phyloP scores from a whole-genome alignment of 75 land plant species.

The Selaginella moellendorffii region DNA sequence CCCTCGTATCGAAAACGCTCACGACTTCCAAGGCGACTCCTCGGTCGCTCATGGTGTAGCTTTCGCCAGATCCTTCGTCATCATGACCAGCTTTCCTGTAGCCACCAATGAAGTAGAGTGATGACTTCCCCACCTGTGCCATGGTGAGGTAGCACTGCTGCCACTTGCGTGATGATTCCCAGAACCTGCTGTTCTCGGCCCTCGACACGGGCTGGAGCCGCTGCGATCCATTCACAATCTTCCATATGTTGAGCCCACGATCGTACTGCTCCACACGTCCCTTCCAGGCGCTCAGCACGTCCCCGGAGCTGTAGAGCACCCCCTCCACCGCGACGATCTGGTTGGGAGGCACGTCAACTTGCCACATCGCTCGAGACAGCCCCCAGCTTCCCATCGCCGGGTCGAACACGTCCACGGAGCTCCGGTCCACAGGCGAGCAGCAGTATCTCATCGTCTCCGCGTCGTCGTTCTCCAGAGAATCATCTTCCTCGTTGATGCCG shows the following conservation, averaged over 20 bases:
- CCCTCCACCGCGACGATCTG: slow-evolving; percentile 27
- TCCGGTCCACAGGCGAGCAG: slow-evolving; percentile 13
- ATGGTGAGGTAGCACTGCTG: slow-evolving; percentile 19
- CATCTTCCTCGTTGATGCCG: neutral
- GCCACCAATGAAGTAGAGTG: slow-evolving; percentile 28
- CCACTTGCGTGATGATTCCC: neutral
- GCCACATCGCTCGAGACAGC: slow-evolving; percentile 31
- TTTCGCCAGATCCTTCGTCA: neutral
- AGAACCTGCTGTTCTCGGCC: neutral
- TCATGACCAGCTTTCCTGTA: slow-evolving; percentile 10
- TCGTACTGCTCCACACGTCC: slow-evolving; percentile 37
- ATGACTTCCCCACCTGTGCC: slow-evolving; percentile 23
- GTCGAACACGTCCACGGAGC: slow-evolving; percentile 39
- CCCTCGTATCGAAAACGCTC: neutral
- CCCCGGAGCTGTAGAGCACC: slow-evolving; percentile 32
- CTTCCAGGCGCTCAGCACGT: slow-evolving; percentile 30
- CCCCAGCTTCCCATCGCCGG: slow-evolving; percentile 17
- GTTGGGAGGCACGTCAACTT: slow-evolving; percentile 38
- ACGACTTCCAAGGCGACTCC: neutral
- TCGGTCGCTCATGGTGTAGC: neutral
- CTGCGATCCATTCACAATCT: slow-evolving; percentile 21
- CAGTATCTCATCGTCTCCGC: too few species aligned
- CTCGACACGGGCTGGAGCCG: neutral
- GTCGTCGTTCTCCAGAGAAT: neutral
- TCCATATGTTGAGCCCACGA: slow-evolving; percentile 28